These are phyloP conservation scores for Solanum hybrid DNA, from an alignment of 305 asterid species.

Conservation along the genomic window DNA sequence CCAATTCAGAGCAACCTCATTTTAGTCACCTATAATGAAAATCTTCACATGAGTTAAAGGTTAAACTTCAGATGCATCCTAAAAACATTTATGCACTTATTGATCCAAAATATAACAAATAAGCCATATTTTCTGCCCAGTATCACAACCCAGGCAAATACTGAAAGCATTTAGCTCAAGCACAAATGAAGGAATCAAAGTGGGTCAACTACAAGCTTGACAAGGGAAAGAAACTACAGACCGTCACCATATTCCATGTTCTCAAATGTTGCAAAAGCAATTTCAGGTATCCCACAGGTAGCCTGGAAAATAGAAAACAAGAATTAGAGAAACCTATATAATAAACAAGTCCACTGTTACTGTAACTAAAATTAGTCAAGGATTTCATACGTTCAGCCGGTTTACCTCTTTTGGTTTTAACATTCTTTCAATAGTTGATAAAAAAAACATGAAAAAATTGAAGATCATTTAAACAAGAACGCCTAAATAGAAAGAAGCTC, in stretches of 20 bases:
- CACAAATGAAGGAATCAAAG: not conserved
- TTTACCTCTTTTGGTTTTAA: not conserved
- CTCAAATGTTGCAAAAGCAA: constrained; percentile 85
- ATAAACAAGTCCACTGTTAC: not conserved
- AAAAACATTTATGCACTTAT: not conserved
- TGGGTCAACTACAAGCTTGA: constrained; percentile 5
- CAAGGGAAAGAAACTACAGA: constrained; percentile 23
- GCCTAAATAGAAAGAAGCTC: not conserved
- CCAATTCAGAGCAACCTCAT: not conserved
- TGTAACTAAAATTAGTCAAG: not conserved
- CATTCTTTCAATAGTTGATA: not conserved
- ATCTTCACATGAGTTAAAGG: not conserved
- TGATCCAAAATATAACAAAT: not conserved
- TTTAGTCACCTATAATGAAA: not conserved
- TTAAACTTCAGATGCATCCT: not conserved
- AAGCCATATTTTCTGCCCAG: not conserved
- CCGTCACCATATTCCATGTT: constrained; percentile 99
- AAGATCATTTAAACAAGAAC: not conserved
- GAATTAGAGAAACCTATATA: not conserved
- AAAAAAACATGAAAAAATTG: not conserved
- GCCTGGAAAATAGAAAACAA: constrained; percentile 49
- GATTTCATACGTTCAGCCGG: not conserved
- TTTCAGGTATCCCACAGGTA: constrained; percentile 95
- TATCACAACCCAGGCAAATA: not conserved
- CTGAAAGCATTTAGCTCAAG: constrained; percentile 3